These are phyloP conservation scores for Stephania japonica DNA, from an alignment of 164 flowering plant species.

Conservation along the genomic window DNA sequence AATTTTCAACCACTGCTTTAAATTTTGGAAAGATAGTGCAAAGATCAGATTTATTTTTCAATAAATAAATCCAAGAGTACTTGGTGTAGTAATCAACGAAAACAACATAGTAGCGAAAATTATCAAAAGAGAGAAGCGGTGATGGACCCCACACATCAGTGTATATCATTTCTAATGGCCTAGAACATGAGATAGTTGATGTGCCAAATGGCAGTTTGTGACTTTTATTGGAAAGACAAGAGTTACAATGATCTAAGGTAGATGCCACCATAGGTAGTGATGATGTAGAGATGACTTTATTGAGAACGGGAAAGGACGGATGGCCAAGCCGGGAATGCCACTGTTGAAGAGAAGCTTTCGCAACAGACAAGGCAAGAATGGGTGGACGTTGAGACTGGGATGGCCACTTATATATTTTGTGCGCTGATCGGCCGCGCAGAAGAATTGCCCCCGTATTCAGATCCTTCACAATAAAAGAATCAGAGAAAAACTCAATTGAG, in stretches of 20 bases:
- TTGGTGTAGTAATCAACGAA: neutral
- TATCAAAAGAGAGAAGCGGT: neutral
- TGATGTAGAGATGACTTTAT: neutral
- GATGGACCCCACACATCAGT: neutral
- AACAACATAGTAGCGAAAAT: neutral
- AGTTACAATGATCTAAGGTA: neutral
- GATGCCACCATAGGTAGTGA: neutral
- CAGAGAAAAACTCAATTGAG: slow-evolving; percentile 8
- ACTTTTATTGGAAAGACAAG: neutral
- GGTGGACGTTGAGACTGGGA: neutral
- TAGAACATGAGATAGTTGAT: neutral
- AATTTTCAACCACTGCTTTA: neutral
- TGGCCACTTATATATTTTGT: slow-evolving; percentile 1
- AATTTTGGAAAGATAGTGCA: neutral
- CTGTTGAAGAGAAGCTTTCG: neutral
- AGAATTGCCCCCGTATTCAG: neutral
- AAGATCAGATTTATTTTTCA: neutral
- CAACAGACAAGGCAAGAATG: neutral
- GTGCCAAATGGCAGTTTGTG: neutral
- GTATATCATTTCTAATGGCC: neutral
- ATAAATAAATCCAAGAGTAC: neutral
- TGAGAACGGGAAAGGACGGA: neutral
- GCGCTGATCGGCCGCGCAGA: neutral
- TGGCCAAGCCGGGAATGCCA: slow-evolving; percentile 16
- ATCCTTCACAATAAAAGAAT: slow-evolving; percentile 16